Evolutionary conservation across 2,329 filamentous ascomycete genomes (phyloP), one percentile per base, ranked within the genome.

Genomic region (Microthyrium microscopicum): DNA sequence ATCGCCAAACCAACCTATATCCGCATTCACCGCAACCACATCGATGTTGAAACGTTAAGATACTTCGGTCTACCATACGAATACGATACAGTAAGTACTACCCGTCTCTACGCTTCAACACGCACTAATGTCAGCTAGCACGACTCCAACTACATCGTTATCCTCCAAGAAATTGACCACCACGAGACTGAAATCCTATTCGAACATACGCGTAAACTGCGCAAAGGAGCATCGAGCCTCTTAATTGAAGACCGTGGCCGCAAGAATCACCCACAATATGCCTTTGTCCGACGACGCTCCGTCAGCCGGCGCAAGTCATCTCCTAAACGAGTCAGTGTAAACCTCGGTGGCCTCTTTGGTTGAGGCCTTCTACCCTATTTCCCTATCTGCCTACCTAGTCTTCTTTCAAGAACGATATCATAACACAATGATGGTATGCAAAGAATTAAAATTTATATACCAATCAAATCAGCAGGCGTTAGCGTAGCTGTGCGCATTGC

Each of bases 61-160:
- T 62, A 64, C 44, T 65, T 61, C 39, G 49, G 58, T 16, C 54
- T 65, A 15, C 60, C 59, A 2, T 65, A 57, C 38, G 59, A 64
- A 39, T 53, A 53, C 40, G 61, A 65, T 41, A 42, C 44, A 20
- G 61, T 64, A 54, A 53, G 58, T 54, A n/a, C 17, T 8, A 17
- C 29, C 29, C 27, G 12, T 15, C 26, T 13, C 18, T 21, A 13
- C 19, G 21, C n/a, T 33, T 13, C 24, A 19, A 17, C 20, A 20
- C 20, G 11, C 20, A n/a, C 19, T 5, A 25, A 20, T 5, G 8
- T 29, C 17, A 20, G 20, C 33, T 35, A 32, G 24, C 16, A 21
- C 44, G 56, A 65, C 42, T 48, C 52, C 7, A 53, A 61, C 35
- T 65, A 57, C 48, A 57, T 64, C 46, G 60, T 65, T 44, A 59